phyloP scores from a whole-genome alignment of 495 filamentous ascomycete species.

The Cladorrhinum samala region DNA sequence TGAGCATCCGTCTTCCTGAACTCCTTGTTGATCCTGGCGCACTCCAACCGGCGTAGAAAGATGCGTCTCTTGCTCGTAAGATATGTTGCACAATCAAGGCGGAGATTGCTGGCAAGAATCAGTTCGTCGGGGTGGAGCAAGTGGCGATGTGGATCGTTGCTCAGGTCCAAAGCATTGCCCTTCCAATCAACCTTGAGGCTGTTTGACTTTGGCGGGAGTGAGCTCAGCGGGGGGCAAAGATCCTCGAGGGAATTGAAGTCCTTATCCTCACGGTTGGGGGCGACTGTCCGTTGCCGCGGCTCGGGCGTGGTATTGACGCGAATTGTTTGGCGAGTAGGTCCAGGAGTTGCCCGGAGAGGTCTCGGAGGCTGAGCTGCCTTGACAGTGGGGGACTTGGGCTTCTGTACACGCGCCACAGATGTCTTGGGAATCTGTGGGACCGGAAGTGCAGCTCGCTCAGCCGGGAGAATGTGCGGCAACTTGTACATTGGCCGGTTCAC shows the following conservation, averaged over 20 bases:
- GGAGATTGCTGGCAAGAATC: slow-evolving; percentile 68
- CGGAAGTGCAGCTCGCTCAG: slow-evolving; percentile 32
- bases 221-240: slow-evolving; percentile 65
- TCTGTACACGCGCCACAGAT: slow-evolving; percentile 39
- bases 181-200: slow-evolving; percentile 85
- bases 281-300: slow-evolving; percentile 34
- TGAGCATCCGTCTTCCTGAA: slow-evolving; percentile 98
- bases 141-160: slow-evolving; percentile 67
- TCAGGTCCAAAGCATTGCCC: slow-evolving; percentile 71
- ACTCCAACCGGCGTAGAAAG: slow-evolving; percentile 69
- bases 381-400: slow-evolving; percentile 22
- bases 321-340: slow-evolving; percentile 21
- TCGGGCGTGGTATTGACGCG: slow-evolving; percentile 44
- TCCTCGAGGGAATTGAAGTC: slow-evolving; percentile 76
- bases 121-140: slow-evolving; percentile 78
- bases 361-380: slow-evolving; percentile 21
- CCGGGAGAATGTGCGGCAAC: slow-evolving; percentile 37
- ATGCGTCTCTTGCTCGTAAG: slow-evolving; percentile 93
- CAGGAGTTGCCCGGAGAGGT: slow-evolving; percentile 25
- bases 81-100: slow-evolving; percentile 85
- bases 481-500: slow-evolving; percentile 23
- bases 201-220: slow-evolving; percentile 54
- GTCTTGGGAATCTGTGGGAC: slow-evolving; percentile 36
- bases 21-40: slow-evolving; percentile 66
- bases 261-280: slow-evolving; percentile 70